These are phyloP conservation scores for Vickermania spadyakhi DNA, from an alignment of 208 protist genomes.

Conservation along the genomic window DNA sequence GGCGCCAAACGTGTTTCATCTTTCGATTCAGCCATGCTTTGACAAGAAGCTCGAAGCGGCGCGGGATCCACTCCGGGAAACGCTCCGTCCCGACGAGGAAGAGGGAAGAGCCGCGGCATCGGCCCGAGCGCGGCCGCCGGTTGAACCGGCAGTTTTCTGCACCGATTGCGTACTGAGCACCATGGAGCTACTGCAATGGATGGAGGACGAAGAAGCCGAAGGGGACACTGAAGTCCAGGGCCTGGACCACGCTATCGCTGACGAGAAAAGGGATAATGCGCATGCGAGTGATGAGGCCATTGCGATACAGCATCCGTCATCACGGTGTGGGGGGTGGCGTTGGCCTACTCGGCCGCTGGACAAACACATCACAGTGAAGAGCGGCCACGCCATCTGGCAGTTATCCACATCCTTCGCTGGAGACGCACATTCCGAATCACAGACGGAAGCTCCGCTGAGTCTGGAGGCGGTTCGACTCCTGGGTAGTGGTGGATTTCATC, in stretches of 20 bases:
- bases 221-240: no score
- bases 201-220: conserved; percentile 39
- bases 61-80: conserved; percentile 60
- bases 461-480: conserved; percentile 23
- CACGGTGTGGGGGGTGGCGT: no score
- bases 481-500: conserved; percentile 67
- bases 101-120: no score
- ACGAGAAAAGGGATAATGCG: neutral
- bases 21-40: conserved; percentile 97
- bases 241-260: neutral
- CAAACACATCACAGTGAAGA: conserved; percentile 1
- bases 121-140: conserved; percentile 11
- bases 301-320: no score
- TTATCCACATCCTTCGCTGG: neutral
- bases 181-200: conserved; percentile 87
- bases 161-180: conserved; percentile 96
- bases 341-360: neutral
- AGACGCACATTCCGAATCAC: neutral
- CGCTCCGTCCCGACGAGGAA: conserved; percentile 1
- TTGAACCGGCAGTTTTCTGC: conserved; percentile 30
- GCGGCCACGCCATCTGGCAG: no score
- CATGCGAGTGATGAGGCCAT: neutral
- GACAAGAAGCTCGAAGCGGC: conserved; percentile 98
- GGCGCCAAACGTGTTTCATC: conserved; percentile 67
- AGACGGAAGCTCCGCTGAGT: neutral